Evolutionary conservation across 257 asterid species (phyloP).

Genomic region (Ophiorrhiza pumila): DNA sequence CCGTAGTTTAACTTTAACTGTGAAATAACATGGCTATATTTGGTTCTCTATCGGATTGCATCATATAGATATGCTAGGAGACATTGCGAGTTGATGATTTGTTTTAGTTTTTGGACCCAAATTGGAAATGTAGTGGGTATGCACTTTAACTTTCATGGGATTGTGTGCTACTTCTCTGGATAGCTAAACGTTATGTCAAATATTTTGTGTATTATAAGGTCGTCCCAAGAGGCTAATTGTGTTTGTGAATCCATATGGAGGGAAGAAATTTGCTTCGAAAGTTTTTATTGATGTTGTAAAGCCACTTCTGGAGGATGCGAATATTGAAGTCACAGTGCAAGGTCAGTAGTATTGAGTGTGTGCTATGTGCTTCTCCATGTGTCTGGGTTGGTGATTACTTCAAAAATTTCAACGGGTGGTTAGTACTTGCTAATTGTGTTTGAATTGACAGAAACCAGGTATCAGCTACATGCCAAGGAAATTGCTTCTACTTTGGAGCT

Average conservation of each 20-base stretch:
- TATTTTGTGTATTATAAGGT: conserved; percentile 38
- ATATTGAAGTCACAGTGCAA: conserved; percentile 57
- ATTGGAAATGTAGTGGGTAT: not conserved
- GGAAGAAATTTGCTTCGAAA: conserved; percentile 69
- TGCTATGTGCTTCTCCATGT: not conserved
- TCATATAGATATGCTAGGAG: too few relatives aligned
- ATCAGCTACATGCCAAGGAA: conserved; percentile 86
- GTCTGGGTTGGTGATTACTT: not conserved
- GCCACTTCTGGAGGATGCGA: conserved; percentile 90
- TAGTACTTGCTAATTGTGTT: conserved; percentile 12
- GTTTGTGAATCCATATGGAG: conserved; percentile 90
- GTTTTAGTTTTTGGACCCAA: not conserved
- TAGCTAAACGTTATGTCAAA: not conserved
- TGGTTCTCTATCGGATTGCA: too few relatives aligned
- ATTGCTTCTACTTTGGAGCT: conserved; percentile 62
- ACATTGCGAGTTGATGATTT: not conserved
- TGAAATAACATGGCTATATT: too few relatives aligned
- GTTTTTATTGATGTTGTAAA: conserved; percentile 62
- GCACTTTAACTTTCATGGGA: not conserved
- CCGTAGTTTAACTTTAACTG: too few relatives aligned
- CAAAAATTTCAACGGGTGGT: not conserved
- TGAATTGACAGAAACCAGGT: conserved; percentile 57
- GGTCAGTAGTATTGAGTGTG: conserved; percentile 31
- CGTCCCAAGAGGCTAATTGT: conserved; percentile 80
- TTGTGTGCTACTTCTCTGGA: too few relatives aligned